A percentile compares a stretch with the other conserved stretches of the same genome.
Conservation (phyloP, 306 rosid genomes). For the Sphenostylis stenocarpa region DNA sequence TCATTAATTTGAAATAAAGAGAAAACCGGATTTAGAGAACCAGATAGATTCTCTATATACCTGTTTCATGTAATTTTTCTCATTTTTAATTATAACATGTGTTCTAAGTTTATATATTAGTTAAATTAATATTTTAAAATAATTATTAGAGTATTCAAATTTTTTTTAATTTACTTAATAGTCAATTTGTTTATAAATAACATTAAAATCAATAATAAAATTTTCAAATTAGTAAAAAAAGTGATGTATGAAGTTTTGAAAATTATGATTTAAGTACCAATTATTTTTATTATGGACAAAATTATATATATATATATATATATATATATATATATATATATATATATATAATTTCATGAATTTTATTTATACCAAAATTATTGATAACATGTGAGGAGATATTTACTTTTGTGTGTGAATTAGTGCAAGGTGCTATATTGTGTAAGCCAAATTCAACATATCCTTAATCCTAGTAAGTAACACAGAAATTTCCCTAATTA, state of each 20-base stretch:
- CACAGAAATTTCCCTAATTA: background rate
- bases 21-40: background rate
- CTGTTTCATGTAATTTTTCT: background rate
- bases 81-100: background rate
- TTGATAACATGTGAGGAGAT: background rate
- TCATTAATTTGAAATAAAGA: too few relatives aligned
- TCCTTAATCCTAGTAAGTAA: background rate
- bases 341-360: too few relatives aligned
- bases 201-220: background rate
- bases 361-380: background rate
- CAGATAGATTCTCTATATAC: background rate
- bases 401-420: background rate
- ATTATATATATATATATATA: too few relatives aligned
- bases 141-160: background rate
- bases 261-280: background rate
- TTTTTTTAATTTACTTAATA: background rate
- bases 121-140: background rate
- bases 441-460: slow-evolving; percentile 1
- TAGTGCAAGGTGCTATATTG: background rate
- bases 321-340: too few relatives aligned
- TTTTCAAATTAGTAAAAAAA: background rate
- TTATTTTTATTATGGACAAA: background rate
- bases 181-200: background rate
- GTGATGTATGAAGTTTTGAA: background rate
- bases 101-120: background rate